Evolutionary conservation across 495 filamentous ascomycete species (phyloP).

Genomic region (Penicillium goetzii): DNA sequence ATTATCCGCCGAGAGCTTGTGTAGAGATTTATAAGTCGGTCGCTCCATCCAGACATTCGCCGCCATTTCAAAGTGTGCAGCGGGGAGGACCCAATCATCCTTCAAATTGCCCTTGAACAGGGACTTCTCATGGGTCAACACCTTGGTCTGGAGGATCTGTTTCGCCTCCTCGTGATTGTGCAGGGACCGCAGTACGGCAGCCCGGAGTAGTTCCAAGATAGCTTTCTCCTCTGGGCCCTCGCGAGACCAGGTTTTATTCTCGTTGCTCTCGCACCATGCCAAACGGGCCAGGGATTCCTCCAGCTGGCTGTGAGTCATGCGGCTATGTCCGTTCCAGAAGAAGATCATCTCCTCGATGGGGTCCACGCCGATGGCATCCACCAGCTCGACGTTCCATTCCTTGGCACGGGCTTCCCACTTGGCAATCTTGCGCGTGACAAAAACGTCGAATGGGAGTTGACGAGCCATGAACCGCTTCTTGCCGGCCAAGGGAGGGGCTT

Average conservation of each 20-base stretch:
- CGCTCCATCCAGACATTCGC: conserved; percentile 76
- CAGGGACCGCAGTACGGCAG: conserved; percentile 67
- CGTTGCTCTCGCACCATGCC: conserved; percentile 65
- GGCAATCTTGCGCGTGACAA: conserved; percentile 78
- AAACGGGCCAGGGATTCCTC: conserved; percentile 64
- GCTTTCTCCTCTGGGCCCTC: conserved; percentile 77
- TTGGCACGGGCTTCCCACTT: conserved; percentile 88
- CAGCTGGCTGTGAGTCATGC: conserved; percentile 69
- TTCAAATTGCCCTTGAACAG: conserved; percentile 72
- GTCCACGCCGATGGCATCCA: conserved; percentile 82
- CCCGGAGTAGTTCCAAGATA: conserved; percentile 66
- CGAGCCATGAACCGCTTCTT: conserved; percentile 89
- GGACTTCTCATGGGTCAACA: conserved; percentile 66
- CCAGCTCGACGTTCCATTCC: conserved; percentile 66
- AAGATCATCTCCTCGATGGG: conserved; percentile 95
- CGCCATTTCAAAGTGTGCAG: conserved; percentile 88
- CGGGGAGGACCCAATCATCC: conserved; percentile 81
- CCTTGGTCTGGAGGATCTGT: conserved; percentile 58
- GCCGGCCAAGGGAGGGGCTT: conserved; percentile 74
- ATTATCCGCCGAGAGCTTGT: conserved; percentile 28
- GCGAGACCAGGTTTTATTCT: conserved; percentile 54
- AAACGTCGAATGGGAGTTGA: conserved; percentile 88
- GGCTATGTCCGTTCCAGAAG: conserved; percentile 83
- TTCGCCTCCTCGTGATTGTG: conserved; percentile 66
- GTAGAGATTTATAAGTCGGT: conserved; percentile 38